phyloP scores from a whole-genome alignment of 1,139 yeast species.

The Scheffersomyces quercinus region DNA sequence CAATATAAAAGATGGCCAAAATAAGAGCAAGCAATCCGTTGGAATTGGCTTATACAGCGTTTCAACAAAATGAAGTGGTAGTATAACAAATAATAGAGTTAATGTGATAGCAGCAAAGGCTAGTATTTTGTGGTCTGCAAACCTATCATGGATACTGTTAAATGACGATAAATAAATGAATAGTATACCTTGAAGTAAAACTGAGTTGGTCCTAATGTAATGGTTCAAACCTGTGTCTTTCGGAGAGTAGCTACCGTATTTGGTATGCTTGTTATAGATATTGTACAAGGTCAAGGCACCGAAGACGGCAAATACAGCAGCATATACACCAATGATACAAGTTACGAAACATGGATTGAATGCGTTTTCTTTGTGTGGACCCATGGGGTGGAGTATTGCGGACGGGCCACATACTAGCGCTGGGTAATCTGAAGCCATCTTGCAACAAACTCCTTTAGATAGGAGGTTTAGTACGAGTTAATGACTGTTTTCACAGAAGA shows the following conservation, averaged over 20 bases:
- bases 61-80: constrained; percentile 47
- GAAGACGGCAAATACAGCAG: constrained; percentile 13
- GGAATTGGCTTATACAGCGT: constrained; percentile 32
- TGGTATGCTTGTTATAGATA: constrained; percentile 9
- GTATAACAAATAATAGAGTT: constrained; percentile 19
- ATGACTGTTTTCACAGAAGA: no score
- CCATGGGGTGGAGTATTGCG: constrained; percentile 13
- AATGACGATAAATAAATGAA: constrained; percentile 19
- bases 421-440: neutral
- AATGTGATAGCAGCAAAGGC: constrained; percentile 20
- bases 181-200: constrained; percentile 26
- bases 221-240: constrained; percentile 33
- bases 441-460: no score
- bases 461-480: no score
- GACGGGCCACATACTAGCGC: constrained; percentile 4
- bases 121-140: constrained; percentile 22
- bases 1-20: constrained; percentile 39
- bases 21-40: constrained; percentile 34
- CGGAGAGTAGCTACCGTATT: constrained; percentile 22
- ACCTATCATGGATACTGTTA: constrained; percentile 22
- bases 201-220: constrained; percentile 26
- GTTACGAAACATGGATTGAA: constrained; percentile 58
- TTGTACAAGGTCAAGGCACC: constrained; percentile 29
- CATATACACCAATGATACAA: constrained; percentile 17
- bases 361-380: constrained; percentile 43